Conservation (phyloP, 192 early-diverging fungal genomes). For the Backusella morwellensis region DNA sequence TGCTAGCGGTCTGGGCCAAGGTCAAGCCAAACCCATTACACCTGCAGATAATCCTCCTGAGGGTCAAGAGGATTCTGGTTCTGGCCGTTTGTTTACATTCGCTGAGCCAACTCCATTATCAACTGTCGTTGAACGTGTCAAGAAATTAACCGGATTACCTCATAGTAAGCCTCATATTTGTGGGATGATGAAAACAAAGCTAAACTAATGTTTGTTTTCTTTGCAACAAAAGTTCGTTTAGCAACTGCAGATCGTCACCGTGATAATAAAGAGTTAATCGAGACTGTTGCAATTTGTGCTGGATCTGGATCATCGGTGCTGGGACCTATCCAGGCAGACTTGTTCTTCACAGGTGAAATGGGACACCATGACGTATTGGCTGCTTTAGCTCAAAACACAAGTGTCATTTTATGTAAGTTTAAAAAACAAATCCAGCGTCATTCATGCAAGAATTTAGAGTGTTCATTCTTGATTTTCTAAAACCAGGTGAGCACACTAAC, state of each 20-base stretch:
- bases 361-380: conserved; percentile 93
- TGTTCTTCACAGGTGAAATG: conserved; percentile 95
- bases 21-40: conserved; percentile 34
- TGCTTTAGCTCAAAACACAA: conserved; percentile 69
- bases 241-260: conserved; percentile 59
- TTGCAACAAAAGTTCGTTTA: conserved; percentile 69
- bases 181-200: background rate
- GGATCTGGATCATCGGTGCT: conserved; percentile 81
- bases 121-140: conserved; percentile 58
- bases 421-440: background rate
- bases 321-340: conserved; percentile 57
- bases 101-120: conserved; percentile 48
- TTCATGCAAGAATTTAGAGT: background rate
- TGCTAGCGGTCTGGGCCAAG: conserved; percentile 59
- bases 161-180: conserved; percentile 47
- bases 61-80: conserved; percentile 56
- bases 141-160: conserved; percentile 60
- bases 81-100: conserved; percentile 63
- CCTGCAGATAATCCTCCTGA: conserved; percentile 50
- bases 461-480: background rate
- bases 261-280: conserved; percentile 45
- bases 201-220: background rate
- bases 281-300: conserved; percentile 87
- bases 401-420: conserved; percentile 74
- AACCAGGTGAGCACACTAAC: conserved; percentile 82